Evolutionary conservation across 2,329 filamentous ascomycete species (phyloP).

Genomic region (Diaporthe ilicicola): DNA sequence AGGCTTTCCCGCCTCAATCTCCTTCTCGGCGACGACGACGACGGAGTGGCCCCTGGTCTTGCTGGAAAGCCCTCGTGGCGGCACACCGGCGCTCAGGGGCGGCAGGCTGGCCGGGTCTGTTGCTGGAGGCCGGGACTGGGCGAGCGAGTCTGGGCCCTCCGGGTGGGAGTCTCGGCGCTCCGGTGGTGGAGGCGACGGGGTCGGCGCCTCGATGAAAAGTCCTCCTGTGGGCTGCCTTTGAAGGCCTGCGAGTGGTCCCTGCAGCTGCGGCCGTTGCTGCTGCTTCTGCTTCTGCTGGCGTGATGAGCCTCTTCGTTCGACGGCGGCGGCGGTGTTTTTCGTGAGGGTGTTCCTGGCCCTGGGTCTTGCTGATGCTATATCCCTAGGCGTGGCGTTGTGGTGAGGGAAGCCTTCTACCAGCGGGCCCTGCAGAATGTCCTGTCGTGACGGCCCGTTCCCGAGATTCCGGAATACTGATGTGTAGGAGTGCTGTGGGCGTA

Average conservation of each 20-base stretch:
- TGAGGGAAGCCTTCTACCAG: slow-evolving; percentile 15
- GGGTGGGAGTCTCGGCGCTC: not conserved
- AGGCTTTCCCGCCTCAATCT: not conserved
- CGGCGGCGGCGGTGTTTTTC: not conserved
- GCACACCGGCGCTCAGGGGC: slow-evolving; percentile 6
- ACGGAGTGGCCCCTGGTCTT: slow-evolving; percentile 1
- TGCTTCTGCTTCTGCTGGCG: not conserved
- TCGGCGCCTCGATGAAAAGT: slow-evolving; percentile 6
- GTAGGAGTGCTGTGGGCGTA: slow-evolving; percentile 1
- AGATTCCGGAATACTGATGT: slow-evolving; percentile 2
- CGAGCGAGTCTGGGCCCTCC: slow-evolving; percentile 7
- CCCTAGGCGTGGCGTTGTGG: slow-evolving; percentile 18
- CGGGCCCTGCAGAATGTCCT: not conserved
- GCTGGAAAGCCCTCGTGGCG: slow-evolving; percentile 8
- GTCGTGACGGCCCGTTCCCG: not conserved
- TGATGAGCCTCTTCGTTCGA: not conserved
- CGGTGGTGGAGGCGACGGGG: not conserved
- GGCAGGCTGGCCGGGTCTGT: not conserved
- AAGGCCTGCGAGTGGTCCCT: not conserved
- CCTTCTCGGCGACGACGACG: not conserved
- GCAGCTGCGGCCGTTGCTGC: not conserved
- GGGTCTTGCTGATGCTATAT: not conserved
- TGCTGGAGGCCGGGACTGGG: slow-evolving; percentile 1
- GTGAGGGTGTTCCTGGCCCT: not conserved
- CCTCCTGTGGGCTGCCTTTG: slow-evolving; percentile 17